Evolutionary conservation across 352 stramenopile species (phyloP), one percentile per base, ranked within the genome.

Genomic region (Phytophthora ohioensis): DNA sequence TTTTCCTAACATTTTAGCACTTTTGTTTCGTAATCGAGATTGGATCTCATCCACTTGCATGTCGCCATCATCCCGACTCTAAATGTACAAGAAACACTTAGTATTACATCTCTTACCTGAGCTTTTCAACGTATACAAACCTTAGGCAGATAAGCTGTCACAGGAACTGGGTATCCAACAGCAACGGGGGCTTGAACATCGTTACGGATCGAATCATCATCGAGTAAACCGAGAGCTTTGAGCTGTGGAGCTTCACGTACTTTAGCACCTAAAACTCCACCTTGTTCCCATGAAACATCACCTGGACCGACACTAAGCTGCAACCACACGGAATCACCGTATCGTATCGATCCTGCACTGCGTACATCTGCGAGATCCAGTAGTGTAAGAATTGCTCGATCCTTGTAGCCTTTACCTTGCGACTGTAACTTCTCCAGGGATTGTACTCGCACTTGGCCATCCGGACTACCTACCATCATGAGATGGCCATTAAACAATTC

Each of bases 31-130:
- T 36, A 92, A 73, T 17, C 85, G 84, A n/a, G 82, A 89, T 70
- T 94, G 87, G 56, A 92, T 89, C 62, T 92, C 85, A 42, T 94
- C 87, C 21, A 85, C 84, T 41, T 94, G 83, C n/a, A 87, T 67
- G 56, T 94, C 86, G 31, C 78, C 75, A 43, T 91, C 84, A 49
- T 94, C 86, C 45, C 83, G 82, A 34, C 74, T 91, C 83, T 91
- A 52, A 47, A 39, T 13, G 15, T 15, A 57, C 34, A 58, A 55
- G 5, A 49, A 32, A 43, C 9, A 15, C 1, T 57, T 42, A 54
- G 27, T 8, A 17, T 32, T 8, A 34, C 10, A 12, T 15, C 8
- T 48, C 9, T 12, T 34, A 7, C 46, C n/a, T 34, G 15, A 27
- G 27, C 15, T 13, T 27, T 34, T 4, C 13, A 47, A 32, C 21